Base-by-base conservation (phyloP, 495 filamentous ascomycete species). In the Aspergillus bertholletiae region DNA sequence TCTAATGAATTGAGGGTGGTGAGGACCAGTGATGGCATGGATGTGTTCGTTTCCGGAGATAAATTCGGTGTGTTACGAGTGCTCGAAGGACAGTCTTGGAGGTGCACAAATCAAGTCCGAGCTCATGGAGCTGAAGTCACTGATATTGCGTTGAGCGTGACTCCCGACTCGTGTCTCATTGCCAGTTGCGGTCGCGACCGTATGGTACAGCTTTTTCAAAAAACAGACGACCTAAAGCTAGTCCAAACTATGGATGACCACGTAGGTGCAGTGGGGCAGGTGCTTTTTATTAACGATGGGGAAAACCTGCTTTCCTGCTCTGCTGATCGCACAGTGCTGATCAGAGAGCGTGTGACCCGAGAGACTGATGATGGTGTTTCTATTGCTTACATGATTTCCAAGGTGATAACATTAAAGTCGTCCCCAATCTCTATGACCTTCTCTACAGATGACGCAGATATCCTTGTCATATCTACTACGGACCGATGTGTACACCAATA, bases 121-220 rank as follows among this genome's bases (percentile, higher is more conserved):
- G 95, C 92, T 20, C 94, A 98, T 70, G 81, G 85, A 9, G 84
- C 83, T 11, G 92, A 97, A 58, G 89, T 96, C 55, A 89, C 88
- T 28, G 88, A 89, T 59, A 87, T 97, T 47, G 82, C 84, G 7
- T 74, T 92, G 2, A 74, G 72, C 39, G 67, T 76, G 11, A 58
- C 56, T 8, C 30, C 56, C 1, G 63, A 68, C 7, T 59, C 60
- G 27, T 73, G 61, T 50, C 68, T 96, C 46, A 75, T 97, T 41
- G 90, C 88, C 20, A 90, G 84, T 21, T 88, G 86, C 63, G 88
- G 92, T 32, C 82, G 93, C 58, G 94, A 98, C 72, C 87, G 94
- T 41, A 96, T 86, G 46, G 81, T 94, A 20, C 94, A 98, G 68
- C 76, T 97, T 18, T 97, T 96, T 66, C 77, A 83, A 51, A 80